A percentile compares a stretch with the other conserved stretches of the same genome.
These are phyloP conservation scores for Tolypocladium nubicola DNA, from an alignment of 2,329 filamentous ascomycete genomes.

Conservation along the genomic window DNA sequence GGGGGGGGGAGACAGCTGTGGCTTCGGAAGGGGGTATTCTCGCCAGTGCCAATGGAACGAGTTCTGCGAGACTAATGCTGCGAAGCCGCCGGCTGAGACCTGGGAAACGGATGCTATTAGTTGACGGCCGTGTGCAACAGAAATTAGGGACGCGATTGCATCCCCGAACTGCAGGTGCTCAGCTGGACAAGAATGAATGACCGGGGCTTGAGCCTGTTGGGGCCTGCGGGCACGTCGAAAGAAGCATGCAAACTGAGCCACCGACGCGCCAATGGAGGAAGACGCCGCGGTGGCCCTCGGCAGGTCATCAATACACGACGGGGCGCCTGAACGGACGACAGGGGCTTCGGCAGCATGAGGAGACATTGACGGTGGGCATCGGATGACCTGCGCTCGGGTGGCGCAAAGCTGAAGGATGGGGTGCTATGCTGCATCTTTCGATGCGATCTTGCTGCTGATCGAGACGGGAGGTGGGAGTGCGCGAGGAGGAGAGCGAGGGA, in stretches of 20 bases:
- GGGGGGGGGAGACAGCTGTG: not conserved
- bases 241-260: not conserved
- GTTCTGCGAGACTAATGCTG: not conserved
- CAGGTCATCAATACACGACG: not conserved
- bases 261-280: not conserved
- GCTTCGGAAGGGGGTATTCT: not conserved
- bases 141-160: not conserved
- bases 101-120: not conserved
- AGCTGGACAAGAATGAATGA: not conserved
- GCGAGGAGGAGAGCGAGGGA: not conserved
- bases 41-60: not conserved
- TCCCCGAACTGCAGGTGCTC: not conserved
- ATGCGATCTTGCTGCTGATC: not conserved
- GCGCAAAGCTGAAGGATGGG: conserved; percentile 1
- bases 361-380: not conserved
- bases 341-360: not conserved
- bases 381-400: not conserved
- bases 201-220: not conserved
- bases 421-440: not conserved
- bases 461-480: not conserved
- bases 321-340: not conserved
- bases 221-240: not conserved
- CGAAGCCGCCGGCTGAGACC: not conserved
- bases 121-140: not conserved
- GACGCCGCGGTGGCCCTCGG: not conserved